Evolutionary conservation across 129 eudicot species (phyloP), one percentile per base, ranked within the genome.

Genomic region (Helichrysum umbraculigerum): DNA sequence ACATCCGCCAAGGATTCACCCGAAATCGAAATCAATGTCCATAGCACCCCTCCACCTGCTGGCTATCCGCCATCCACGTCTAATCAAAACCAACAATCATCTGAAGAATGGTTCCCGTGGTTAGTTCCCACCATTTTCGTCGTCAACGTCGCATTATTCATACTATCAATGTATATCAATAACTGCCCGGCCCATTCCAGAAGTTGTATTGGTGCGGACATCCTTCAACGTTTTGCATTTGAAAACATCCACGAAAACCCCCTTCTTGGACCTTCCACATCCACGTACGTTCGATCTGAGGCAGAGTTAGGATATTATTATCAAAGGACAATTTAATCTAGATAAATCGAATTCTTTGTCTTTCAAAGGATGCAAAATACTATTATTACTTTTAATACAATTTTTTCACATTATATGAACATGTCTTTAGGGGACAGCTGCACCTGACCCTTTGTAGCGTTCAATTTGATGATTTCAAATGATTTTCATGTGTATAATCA

Each of bases 231-330:
- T 0, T 86, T 85, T 33, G 83, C 96, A 8, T 92, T 92, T 35
- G 89, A 92, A 72, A 76, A 70, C 70, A 50, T 79, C 57, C 81
- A 61, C 0, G 87, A 88, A 74, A 93, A 93, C 79, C 98, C 98
- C 19, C 85, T 93, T 66, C 89, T 90, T 21, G 97, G 98, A 30
- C 98, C 98, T 65, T 80, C 97, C n/a, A 73, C 96, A 35, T 35
- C 78, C 34, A 90, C 97, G 98, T 93, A 50, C 44, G 87, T 64
- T 10, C 7, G 25, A 32, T 32, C 34, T 32, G 34, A 4, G 34
- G 4, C 1, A 32, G 34, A 32, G 34, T 32, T 32, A 32, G 34
- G 4, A 32, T 0, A 32, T 32, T 32, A 32, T 32, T 2, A 32
- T 32, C 34, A 0, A 32, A 0, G 34, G 2, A 32, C 34, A 32